phyloP scores from a whole-genome alignment of 2,329 filamentous ascomycete genomes.

The Xylariaceae sp. region DNA sequence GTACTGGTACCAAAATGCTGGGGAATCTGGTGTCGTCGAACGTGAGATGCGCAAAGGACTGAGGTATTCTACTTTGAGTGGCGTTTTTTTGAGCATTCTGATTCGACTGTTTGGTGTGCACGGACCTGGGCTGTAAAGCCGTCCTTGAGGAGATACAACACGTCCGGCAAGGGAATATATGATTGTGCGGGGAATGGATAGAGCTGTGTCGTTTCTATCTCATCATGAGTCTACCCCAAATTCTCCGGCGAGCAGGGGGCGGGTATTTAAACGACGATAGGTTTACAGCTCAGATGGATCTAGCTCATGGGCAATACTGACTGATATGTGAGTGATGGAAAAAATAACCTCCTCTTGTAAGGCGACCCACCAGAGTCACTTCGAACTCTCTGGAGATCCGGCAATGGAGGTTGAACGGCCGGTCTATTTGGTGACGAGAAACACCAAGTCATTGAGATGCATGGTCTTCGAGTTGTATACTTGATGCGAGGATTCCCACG shows the following conservation, averaged over 20 bases:
- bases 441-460: background rate
- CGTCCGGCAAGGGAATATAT: background rate
- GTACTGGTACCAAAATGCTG: too few species aligned
- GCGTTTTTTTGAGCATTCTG: too few species aligned
- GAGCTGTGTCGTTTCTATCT: background rate
- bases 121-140: too few species aligned
- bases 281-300: background rate
- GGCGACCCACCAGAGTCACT: background rate
- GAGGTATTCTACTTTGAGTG: too few species aligned
- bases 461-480: background rate
- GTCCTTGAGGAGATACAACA: too few species aligned
- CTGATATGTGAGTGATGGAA: slow-evolving; percentile 20
- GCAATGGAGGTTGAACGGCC: background rate
- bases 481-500: background rate
- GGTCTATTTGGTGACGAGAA: background rate
- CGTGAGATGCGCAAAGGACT: too few species aligned
- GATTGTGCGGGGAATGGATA: slow-evolving; percentile 4
- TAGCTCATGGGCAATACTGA: background rate
- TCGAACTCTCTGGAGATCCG: background rate
- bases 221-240: slow-evolving; percentile 10
- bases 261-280: background rate
- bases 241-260: slow-evolving; percentile 11
- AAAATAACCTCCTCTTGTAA: slow-evolving; percentile 13
- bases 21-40: too few species aligned
- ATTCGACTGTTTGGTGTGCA: too few species aligned